phyloP scores from a whole-genome alignment of 257 asterid species.

The Anisodus acutangulus region DNA sequence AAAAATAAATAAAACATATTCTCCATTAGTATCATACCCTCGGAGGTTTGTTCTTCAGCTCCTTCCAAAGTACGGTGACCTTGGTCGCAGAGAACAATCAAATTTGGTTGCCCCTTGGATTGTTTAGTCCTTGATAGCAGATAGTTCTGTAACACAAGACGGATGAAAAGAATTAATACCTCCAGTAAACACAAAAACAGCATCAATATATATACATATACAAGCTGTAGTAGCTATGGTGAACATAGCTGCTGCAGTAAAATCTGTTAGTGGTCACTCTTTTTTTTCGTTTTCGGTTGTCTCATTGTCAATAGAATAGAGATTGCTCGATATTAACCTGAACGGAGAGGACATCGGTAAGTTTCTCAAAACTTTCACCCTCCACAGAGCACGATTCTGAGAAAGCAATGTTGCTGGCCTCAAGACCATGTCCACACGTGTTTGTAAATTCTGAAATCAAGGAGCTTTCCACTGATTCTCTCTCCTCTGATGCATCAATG shows the following conservation, averaged over 20 bases:
- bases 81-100: constrained; percentile 76
- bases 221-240: neutral
- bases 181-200: constrained; percentile 16
- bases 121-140: constrained; percentile 58
- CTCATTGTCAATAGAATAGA: neutral
- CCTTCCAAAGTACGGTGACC: constrained; percentile 42
- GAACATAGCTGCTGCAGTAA: constrained; percentile 5
- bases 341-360: constrained; percentile 64
- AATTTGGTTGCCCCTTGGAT: constrained; percentile 58
- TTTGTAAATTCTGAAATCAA: constrained; percentile 76
- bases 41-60: constrained; percentile 59
- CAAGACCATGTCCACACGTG: constrained; percentile 62
- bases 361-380: constrained; percentile 62
- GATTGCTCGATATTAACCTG: constrained; percentile 54
- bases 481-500: constrained; percentile 64
- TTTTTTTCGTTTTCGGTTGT: neutral
- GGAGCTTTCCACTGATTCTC: constrained; percentile 64
- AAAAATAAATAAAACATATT: constrained; percentile 28
- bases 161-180: constrained; percentile 8
- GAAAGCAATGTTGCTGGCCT: constrained; percentile 59
- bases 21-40: constrained; percentile 48
- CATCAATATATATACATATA: neutral
- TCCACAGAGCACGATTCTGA: constrained; percentile 72
- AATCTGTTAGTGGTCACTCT: neutral
- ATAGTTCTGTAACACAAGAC: constrained; percentile 59